Evolutionary conservation across 73 alveolate genomes (phyloP).

Genomic region (Paraurostyla sp.): DNA sequence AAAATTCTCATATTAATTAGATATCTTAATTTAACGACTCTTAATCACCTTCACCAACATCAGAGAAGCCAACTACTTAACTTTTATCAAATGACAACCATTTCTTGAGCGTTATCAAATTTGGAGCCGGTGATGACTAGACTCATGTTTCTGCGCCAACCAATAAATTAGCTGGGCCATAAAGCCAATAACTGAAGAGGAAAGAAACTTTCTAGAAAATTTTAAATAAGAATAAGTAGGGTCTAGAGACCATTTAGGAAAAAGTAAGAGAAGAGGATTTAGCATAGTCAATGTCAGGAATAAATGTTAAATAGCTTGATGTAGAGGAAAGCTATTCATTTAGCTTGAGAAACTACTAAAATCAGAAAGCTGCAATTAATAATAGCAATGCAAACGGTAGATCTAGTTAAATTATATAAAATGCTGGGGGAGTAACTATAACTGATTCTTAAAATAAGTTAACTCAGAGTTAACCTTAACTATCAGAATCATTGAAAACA

Average conservation of each 20-base stretch:
- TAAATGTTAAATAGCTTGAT: background rate
- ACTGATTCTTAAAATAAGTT: background rate
- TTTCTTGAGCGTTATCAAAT: slow-evolving; percentile 3
- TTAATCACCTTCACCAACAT: background rate
- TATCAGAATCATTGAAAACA: background rate
- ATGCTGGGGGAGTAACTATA: background rate
- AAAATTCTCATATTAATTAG: no score
- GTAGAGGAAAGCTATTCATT: slow-evolving; percentile 47
- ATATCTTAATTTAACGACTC: background rate
- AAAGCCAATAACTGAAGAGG: background rate
- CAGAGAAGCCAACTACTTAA: background rate
- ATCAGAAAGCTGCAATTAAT: background rate
- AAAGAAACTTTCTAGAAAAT: background rate
- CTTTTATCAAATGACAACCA: slow-evolving; percentile 16
- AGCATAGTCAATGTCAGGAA: background rate
- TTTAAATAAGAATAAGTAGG: slow-evolving; percentile 16
- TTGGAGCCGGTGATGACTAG: slow-evolving; percentile 36
- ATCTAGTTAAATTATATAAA: background rate
- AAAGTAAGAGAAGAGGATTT: slow-evolving; percentile 39
- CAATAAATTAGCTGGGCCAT: background rate
- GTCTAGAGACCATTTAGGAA: slow-evolving; percentile 35
- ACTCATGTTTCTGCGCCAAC: slow-evolving; percentile 15
- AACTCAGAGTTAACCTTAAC: background rate
- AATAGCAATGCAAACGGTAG: background rate
- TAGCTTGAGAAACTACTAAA: slow-evolving; percentile 19